phyloP scores from a whole-genome alignment of 495 filamentous ascomycete species.

The Aspergillus hancockii region DNA sequence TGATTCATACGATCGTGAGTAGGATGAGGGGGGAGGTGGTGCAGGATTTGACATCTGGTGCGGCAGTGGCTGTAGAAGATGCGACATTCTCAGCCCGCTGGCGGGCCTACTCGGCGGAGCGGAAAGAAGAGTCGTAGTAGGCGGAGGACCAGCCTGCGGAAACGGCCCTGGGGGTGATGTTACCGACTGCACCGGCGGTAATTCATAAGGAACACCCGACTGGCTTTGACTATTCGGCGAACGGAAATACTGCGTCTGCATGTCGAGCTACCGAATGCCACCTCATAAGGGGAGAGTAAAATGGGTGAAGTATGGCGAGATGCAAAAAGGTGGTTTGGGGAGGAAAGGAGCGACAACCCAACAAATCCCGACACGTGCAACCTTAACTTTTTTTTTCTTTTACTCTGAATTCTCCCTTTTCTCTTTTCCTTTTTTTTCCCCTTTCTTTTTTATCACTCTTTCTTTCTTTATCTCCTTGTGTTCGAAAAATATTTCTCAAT shows the following conservation, averaged over 20 bases:
- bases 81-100: constrained; percentile 47
- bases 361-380: constrained; percentile 5
- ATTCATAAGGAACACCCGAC: constrained; percentile 34
- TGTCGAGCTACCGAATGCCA: constrained; percentile 14
- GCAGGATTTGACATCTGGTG: constrained; percentile 26
- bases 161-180: constrained; percentile 38
- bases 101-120: constrained; percentile 47
- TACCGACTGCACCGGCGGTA: constrained; percentile 44
- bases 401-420: constrained; percentile 49
- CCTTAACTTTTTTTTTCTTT: constrained; percentile 41
- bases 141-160: constrained; percentile 21
- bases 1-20: constrained; percentile 46
- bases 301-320: not conserved
- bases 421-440: not conserved
- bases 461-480: constrained; percentile 1
- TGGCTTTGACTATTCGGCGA: constrained; percentile 23
- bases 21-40: constrained; percentile 34
- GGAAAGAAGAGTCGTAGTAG: constrained; percentile 35
- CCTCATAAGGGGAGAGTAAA: constrained; percentile 21
- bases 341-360: not conserved
- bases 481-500: constrained; percentile 7
- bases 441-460: constrained; percentile 1
- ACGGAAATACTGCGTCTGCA: constrained; percentile 28
- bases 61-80: constrained; percentile 44
- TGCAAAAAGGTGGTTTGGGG: constrained; percentile 1